These are phyloP conservation scores for Bullera alba DNA, from an alignment of 768 basidiomycete species.

Conservation along the genomic window DNA sequence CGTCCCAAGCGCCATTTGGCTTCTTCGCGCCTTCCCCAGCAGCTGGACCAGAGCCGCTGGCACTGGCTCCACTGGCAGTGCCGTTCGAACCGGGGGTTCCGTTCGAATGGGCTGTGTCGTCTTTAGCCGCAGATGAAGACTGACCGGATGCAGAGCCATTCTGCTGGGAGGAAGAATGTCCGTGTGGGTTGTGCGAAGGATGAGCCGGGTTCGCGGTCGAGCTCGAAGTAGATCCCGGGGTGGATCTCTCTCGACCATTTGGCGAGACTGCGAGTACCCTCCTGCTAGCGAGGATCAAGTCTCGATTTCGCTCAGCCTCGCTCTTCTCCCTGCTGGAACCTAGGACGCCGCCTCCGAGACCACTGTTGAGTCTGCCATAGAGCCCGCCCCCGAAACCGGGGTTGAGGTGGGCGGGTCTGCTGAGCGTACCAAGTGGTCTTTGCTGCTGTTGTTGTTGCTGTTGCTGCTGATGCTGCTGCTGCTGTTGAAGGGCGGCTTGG, in stretches of 20 bases:
- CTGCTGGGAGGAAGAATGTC: background rate
- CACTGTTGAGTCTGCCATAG: no score
- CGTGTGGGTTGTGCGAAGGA: background rate
- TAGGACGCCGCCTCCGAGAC: background rate
- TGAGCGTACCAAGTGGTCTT: no score
- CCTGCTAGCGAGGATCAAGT: conserved; percentile 29
- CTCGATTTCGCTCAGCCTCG: conserved; percentile 35
- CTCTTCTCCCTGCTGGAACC: conserved; percentile 9
- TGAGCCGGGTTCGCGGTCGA: background rate
- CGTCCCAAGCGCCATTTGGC: conserved; percentile 2
- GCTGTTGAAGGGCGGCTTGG: no score
- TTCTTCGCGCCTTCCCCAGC: conserved; percentile 20
- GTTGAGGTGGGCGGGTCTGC: no score
- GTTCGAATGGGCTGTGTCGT: background rate
- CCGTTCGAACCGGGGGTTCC: background rate
- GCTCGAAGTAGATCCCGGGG: conserved; percentile 4
- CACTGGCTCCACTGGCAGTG: background rate
- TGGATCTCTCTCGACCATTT: conserved; percentile 1
- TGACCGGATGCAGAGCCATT: background rate
- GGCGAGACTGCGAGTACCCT: conserved; percentile 32
- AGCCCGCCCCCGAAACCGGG: no score
- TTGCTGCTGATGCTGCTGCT: background rate
- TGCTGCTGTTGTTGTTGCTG: background rate
- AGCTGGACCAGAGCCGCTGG: background rate
- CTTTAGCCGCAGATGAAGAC: background rate